phyloP scores from a whole-genome alignment of 2,329 filamentous ascomycete species.

The Rutstroemia sp. region DNA sequence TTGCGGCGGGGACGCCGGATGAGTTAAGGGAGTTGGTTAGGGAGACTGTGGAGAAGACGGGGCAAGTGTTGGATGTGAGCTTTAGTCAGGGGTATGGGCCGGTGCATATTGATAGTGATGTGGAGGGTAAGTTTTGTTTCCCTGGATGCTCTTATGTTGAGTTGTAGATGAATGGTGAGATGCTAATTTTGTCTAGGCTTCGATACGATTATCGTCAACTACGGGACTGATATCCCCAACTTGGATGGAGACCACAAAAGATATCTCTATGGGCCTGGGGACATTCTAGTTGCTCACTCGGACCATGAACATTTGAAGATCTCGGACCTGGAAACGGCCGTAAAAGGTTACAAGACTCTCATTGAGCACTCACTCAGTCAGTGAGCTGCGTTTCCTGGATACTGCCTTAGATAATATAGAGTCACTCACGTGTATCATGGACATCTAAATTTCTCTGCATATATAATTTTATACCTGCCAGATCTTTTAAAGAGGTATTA shows the following conservation, averaged over 20 bases:
- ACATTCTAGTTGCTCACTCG: conserved; percentile 81
- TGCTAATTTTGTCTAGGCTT: conserved; percentile 46
- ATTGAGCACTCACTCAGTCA: conserved; percentile 38
- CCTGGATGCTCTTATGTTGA: not conserved
- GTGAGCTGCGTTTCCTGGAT: not conserved
- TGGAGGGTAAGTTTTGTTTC: conserved; percentile 49
- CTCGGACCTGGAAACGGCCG: conserved; percentile 66
- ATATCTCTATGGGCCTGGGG: conserved; percentile 62
- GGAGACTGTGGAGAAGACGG: conserved; percentile 35
- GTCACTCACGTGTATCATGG: no score
- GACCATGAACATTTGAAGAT: conserved; percentile 74
- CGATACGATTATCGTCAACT: conserved; percentile 77
- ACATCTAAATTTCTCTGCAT: no score
- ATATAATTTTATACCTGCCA: no score
- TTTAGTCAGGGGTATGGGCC: conserved; percentile 67
- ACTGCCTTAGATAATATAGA: no score
- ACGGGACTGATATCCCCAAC: conserved; percentile 79
- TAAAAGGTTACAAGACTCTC: conserved; percentile 70
- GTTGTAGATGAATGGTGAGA: not conserved
- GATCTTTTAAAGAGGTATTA: no score
- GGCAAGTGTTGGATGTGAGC: conserved; percentile 53
- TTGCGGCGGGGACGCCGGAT: conserved; percentile 65
- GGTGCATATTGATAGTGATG: conserved; percentile 70
- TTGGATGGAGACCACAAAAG: conserved; percentile 41
- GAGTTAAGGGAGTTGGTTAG: conserved; percentile 50